Evolutionary conservation across 768 basidiomycete species (phyloP).

Genomic region (Mycena maculata): DNA sequence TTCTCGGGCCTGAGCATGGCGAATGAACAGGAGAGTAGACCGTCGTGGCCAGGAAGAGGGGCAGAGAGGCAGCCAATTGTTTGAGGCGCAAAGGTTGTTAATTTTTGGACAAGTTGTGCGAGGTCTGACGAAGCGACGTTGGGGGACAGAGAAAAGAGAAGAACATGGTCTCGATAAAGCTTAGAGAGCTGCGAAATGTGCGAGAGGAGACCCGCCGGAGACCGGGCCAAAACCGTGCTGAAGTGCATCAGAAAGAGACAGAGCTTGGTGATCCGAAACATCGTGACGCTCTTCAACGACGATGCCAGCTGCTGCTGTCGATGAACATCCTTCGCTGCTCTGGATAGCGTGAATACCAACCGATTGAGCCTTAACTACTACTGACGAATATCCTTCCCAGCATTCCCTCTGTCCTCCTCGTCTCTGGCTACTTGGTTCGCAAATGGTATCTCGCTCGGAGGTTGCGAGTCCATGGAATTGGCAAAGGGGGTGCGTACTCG

Average conservation of each 20-base stretch:
- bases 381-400: slow-evolving; percentile 40
- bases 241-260: slow-evolving; percentile 53
- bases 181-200: slow-evolving; percentile 48
- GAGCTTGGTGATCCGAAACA: no score
- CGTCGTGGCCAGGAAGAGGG: slow-evolving; percentile 49
- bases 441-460: slow-evolving; percentile 62
- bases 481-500: slow-evolving; percentile 60
- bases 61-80: slow-evolving; percentile 75
- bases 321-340: slow-evolving; percentile 39
- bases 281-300: background rate
- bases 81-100: slow-evolving; percentile 53
- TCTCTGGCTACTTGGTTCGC: slow-evolving; percentile 59
- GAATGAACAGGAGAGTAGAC: slow-evolving; percentile 64
- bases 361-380: background rate
- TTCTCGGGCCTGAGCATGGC: slow-evolving; percentile 60
- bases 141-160: slow-evolving; percentile 65
- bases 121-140: slow-evolving; percentile 53
- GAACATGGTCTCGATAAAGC: slow-evolving; percentile 48
- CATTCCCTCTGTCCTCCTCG: slow-evolving; percentile 56
- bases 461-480: slow-evolving; percentile 62
- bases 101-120: slow-evolving; percentile 50
- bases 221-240: slow-evolving; percentile 54
- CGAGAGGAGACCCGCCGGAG: slow-evolving; percentile 47
- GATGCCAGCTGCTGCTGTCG: slow-evolving; percentile 30
- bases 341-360: slow-evolving; percentile 58